phyloP scores from a whole-genome alignment of 768 basidiomycete species.

The Russula vinacea region DNA sequence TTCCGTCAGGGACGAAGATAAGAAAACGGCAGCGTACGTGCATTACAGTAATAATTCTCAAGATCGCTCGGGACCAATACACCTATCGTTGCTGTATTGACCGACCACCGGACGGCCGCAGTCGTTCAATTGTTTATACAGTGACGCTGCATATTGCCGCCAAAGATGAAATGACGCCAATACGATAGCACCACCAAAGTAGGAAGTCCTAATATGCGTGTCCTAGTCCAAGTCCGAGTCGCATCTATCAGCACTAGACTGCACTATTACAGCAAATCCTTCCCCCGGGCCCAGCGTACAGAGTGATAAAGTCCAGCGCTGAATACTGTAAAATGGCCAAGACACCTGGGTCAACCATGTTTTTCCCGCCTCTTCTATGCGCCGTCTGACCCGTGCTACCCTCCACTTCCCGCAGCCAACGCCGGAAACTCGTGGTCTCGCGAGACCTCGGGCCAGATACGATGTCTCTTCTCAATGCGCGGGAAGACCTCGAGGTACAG shows the following conservation, averaged over 20 bases:
- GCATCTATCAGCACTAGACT: background rate
- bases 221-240: no score
- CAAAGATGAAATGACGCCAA: no score
- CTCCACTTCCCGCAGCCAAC: constrained; percentile 9
- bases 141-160: no score
- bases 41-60: no score
- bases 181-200: no score
- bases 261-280: background rate
- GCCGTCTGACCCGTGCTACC: constrained; percentile 7
- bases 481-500: constrained; percentile 52
- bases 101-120: no score
- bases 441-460: constrained; percentile 61
- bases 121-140: no score
- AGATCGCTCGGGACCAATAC: no score
- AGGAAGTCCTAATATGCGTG: background rate
- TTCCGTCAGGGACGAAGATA: no score
- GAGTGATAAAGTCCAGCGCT: background rate
- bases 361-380: background rate
- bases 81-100: no score
- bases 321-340: constrained; percentile 9
- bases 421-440: constrained; percentile 52
- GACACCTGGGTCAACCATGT: constrained; percentile 8
- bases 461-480: constrained; percentile 53
- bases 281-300: background rate
- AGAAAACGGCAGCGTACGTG: no score